These are phyloP conservation scores for Candida ponderosae DNA, from an alignment of 805 yeast species.

Conservation along the genomic window DNA sequence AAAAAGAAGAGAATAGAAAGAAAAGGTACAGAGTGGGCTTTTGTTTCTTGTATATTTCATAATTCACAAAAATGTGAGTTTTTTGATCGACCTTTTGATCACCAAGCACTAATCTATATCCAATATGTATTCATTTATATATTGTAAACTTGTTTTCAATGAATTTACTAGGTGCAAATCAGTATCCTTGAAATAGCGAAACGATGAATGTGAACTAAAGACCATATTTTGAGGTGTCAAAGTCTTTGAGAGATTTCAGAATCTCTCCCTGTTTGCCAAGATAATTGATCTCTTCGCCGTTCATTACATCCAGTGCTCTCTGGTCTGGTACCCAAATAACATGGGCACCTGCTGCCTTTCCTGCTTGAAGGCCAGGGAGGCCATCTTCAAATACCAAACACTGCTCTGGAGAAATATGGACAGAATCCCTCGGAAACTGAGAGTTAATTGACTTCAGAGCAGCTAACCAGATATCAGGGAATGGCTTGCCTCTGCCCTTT, in stretches of 20 bases:
- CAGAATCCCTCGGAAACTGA: conserved; percentile 28
- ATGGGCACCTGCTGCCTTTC: conserved; percentile 70
- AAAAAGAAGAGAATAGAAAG: no score
- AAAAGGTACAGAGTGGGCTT: no score
- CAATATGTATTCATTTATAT: no score
- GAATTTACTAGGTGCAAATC: no score
- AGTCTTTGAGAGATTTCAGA: conserved; percentile 40
- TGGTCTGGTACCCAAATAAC: conserved; percentile 96
- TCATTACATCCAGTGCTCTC: conserved; percentile 51
- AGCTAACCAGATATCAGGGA: conserved; percentile 85
- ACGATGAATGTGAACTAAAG: conserved; percentile 22
- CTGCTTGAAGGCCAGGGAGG: conserved; percentile 82
- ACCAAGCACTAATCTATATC: no score
- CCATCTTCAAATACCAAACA: conserved; percentile 95
- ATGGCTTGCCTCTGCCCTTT: conserved; percentile 85
- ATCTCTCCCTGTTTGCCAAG: conserved; percentile 55
- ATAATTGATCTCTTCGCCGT: conserved; percentile 39
- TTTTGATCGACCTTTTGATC: no score
- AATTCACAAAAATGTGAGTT: no score
- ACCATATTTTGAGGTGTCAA: conserved; percentile 43
- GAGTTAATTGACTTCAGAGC: conserved; percentile 71
- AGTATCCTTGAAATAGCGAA: no score
- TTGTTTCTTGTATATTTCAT: no score
- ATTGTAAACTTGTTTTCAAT: no score
- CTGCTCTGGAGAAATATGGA: conserved; percentile 59